Evolutionary conservation across 2,329 filamentous ascomycete species (phyloP).

Genomic region (Helotiales sp.): DNA sequence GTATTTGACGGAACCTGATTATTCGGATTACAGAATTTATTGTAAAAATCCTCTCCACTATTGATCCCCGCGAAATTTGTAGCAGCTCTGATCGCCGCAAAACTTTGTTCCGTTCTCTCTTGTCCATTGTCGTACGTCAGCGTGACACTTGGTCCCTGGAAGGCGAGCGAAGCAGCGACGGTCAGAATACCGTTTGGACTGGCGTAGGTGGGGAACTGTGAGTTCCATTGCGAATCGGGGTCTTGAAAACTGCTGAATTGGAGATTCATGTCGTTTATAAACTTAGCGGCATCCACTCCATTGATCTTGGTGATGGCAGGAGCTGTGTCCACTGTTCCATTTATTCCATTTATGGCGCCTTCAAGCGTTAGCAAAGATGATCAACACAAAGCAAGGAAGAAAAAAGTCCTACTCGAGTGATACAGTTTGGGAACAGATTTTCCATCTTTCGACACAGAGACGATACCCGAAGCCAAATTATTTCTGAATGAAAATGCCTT

Average conservation of each 20-base stretch:
- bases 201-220: constrained; percentile 42
- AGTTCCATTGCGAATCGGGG: constrained; percentile 46
- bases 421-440: constrained; percentile 59
- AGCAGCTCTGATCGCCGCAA: background rate
- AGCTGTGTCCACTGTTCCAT: constrained; percentile 36
- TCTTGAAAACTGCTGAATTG: constrained; percentile 44
- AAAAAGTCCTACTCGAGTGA: background rate
- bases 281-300: constrained; percentile 54
- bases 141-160: constrained; percentile 8
- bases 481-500: constrained; percentile 46
- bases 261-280: constrained; percentile 51
- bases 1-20: background rate
- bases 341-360: constrained; percentile 5
- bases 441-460: constrained; percentile 64
- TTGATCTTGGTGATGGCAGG: constrained; percentile 60
- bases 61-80: constrained; percentile 10
- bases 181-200: background rate
- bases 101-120: constrained; percentile 2
- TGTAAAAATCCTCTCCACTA: constrained; percentile 7
- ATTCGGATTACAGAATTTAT: constrained; percentile 7
- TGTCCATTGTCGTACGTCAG: constrained; percentile 18
- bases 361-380: background rate
- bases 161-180: background rate
- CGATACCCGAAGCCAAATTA: constrained; percentile 44
- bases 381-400: accelerated